Evolutionary conservation across 2,329 filamentous ascomycete species (phyloP), one percentile per base, ranked within the genome.

Genomic region (Hypoxylon sp.): DNA sequence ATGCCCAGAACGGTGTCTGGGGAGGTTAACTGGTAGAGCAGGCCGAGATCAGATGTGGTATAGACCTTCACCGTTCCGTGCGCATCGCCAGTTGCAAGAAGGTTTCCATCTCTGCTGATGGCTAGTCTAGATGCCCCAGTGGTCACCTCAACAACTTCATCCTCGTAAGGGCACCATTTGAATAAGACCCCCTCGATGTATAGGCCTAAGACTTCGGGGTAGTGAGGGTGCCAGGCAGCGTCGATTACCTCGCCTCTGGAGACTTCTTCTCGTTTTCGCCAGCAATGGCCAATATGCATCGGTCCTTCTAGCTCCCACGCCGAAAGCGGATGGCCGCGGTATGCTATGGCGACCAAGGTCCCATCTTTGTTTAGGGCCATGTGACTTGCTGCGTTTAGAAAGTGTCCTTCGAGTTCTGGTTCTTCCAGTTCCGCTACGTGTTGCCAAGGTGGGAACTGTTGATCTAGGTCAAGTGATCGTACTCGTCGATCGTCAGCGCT

Each of bases 91-190:
- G 74, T 76, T 7, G 68, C 72, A 7, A 75, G 60, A 1, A 76
- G 59, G 7, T 68, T 66, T 1, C 76, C 74, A 32, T 77, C 71
- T 17, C 22, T 48, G 60, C 65, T 76, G 7, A 75, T 54, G 0
- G 69, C 50, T 4, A 77, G 41, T 39, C 54, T 63, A 6, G 65
- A 37, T 32, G 71, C 73, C 7, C 66, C 67, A 1, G 65, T 65
- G 7, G 56, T 20, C 13, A 72, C 37, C 44, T 72, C 73, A n/a
- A 73, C 65, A 13, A 62, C 52, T 17, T 75, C 68, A 41, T 69
- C 70, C 4, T 73, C 70, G 22, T 75, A 70, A 6, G 74, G 74
- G 48, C 72, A 58, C 77, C 75, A 79, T 64, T 75, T 78, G 62
- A 79, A 79, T 3, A 80, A 48, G 6, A 68, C 43, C 0, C 76